phyloP scores from a whole-genome alignment of 306 rosid genomes.

The Phaseolus lunatus region DNA sequence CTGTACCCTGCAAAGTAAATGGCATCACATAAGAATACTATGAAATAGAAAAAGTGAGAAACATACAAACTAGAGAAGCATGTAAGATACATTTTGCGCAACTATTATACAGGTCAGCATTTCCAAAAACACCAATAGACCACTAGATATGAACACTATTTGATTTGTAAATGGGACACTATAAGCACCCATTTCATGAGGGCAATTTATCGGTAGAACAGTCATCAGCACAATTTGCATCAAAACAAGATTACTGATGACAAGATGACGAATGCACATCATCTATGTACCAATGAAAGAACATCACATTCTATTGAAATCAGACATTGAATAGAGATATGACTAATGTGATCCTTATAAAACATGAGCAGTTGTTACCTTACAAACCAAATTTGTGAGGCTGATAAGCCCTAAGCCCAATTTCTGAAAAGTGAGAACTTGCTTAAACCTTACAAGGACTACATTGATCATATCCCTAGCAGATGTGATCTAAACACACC shows the following conservation, averaged over 20 bases:
- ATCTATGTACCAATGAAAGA: constrained; percentile 23
- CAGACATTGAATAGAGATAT: neutral
- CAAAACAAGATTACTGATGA: neutral
- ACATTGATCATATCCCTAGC: neutral
- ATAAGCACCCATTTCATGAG: constrained; percentile 19
- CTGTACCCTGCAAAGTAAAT: constrained; percentile 65
- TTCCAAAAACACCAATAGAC: constrained; percentile 35
- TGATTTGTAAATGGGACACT: neutral
- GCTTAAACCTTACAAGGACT: neutral
- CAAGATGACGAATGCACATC: constrained; percentile 6
- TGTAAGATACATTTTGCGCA: constrained; percentile 37
- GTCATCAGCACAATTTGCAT: constrained; percentile 7
- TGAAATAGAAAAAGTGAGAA: constrained; percentile 25
- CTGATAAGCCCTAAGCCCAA: neutral
- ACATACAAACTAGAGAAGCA: constrained; percentile 25
- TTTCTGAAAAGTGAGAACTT: neutral
- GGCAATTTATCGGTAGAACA: constrained; percentile 19
- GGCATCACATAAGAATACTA: constrained; percentile 31
- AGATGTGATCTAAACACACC: neutral
- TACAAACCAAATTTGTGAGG: neutral
- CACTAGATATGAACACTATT: constrained; percentile 29
- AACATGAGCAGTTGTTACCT: neutral
- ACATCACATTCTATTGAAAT: neutral
- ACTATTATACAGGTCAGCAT: constrained; percentile 35
- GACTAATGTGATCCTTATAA: neutral